Conservation (phyloP, 768 basidiomycete species). For the Pulveroboletus ravenelii region DNA sequence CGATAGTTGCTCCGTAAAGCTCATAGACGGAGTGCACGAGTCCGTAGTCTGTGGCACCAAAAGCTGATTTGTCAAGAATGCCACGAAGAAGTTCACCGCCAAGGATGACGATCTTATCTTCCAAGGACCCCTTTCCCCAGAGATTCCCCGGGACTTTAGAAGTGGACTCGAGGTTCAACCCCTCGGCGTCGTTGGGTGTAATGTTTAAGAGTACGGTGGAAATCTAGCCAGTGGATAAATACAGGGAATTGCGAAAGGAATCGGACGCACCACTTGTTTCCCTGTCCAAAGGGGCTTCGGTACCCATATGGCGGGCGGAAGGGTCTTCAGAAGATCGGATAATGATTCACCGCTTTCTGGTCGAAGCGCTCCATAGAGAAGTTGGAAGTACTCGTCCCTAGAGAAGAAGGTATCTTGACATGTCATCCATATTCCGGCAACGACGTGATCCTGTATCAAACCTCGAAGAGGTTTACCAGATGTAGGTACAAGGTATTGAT, state of each 20-base stretch:
- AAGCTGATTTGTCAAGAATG: conserved; percentile 94
- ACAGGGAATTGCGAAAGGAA: not conserved
- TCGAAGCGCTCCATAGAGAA: conserved; percentile 89
- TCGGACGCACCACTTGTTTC: conserved; percentile 79
- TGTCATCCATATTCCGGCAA: conserved; percentile 99
- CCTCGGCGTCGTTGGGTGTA: conserved; percentile 71
- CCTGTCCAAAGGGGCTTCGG: conserved; percentile 94
- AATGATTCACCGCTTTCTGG: conserved; percentile 73
- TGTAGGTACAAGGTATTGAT: conserved; percentile 98
- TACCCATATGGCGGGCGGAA: conserved; percentile 91
- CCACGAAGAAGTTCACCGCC: conserved; percentile 93
- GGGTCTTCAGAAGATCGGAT: conserved; percentile 59
- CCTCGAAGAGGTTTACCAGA: conserved; percentile 97
- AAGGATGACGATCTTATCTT: conserved; percentile 85
- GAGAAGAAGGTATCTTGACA: conserved; percentile 92
- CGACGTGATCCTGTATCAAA: conserved; percentile 97
- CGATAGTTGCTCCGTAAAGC: conserved; percentile 83
- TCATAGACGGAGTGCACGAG: conserved; percentile 97
- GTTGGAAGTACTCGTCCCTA: conserved; percentile 92
- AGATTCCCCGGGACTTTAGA: conserved; percentile 85
- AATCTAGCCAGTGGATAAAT: conserved; percentile 48
- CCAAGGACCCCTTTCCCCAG: conserved; percentile 76
- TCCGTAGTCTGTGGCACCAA: conserved; percentile 94
- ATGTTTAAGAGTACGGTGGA: conserved; percentile 93
- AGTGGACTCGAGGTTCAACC: conserved; percentile 79